Conservation (phyloP, 2,329 filamentous ascomycete species). For the Xylaria sp. region DNA sequence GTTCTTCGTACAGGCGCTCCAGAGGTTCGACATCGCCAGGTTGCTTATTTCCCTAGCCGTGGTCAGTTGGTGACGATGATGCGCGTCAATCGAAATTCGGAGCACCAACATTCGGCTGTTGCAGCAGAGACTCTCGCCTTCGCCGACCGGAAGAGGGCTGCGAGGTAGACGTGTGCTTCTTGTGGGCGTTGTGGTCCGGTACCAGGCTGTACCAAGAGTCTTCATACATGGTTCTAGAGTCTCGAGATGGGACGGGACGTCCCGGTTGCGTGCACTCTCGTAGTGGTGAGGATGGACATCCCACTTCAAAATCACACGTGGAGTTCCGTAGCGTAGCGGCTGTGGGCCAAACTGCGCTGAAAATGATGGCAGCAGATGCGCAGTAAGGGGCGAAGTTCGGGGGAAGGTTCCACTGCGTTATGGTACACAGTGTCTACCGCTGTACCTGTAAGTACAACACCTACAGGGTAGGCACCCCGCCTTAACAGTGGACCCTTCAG, state of each 20-base stretch:
- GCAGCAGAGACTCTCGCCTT: slow-evolving; percentile 76
- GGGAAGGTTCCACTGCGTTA: no score
- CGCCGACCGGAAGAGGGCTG: slow-evolving; percentile 65
- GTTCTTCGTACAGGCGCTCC: slow-evolving; percentile 68
- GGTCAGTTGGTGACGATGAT: slow-evolving; percentile 39
- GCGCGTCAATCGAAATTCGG: slow-evolving; percentile 10
- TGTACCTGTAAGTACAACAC: no score
- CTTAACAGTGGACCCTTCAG: not conserved
- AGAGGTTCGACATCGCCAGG: slow-evolving; percentile 66
- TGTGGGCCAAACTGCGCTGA: not conserved
- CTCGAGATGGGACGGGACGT: not conserved
- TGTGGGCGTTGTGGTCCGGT: slow-evolving; percentile 65
- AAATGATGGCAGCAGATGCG: no score
- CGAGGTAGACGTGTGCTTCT: slow-evolving; percentile 58
- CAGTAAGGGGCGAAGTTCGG: no score
- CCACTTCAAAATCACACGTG: slow-evolving; percentile 26
- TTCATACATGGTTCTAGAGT: slow-evolving; percentile 72
- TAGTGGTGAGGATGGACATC: slow-evolving; percentile 18
- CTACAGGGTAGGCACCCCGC: not conserved
- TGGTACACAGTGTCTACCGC: no score
- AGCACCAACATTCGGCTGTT: slow-evolving; percentile 69
- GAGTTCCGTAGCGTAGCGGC: not conserved
- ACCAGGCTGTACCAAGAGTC: slow-evolving; percentile 87
- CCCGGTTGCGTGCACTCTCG: slow-evolving; percentile 2
- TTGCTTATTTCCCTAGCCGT: slow-evolving; percentile 63